Evolutionary conservation across 352 stramenopile genomes (phyloP).

Genomic region (Phytophthora colocasiae): DNA sequence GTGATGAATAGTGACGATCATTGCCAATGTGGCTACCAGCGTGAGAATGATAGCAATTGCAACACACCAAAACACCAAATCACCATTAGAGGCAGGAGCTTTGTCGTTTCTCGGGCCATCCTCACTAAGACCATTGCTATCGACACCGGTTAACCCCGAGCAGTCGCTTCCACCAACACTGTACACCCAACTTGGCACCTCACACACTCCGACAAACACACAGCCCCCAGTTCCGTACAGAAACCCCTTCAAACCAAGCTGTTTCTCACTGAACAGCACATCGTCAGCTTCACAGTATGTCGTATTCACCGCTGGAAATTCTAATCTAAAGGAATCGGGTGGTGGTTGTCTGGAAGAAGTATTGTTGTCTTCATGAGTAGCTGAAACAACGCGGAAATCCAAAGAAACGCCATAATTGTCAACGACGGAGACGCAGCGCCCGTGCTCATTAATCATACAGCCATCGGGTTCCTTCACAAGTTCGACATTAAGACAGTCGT

Average conservation of each 20-base stretch:
- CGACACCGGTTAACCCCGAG: neutral
- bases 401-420: constrained; percentile 36
- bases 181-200: constrained; percentile 26
- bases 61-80: constrained; percentile 40
- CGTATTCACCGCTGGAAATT: constrained; percentile 43
- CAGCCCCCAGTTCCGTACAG: constrained; percentile 35
- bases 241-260: constrained; percentile 20
- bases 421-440: constrained; percentile 33
- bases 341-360: too few relatives aligned
- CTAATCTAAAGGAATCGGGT: constrained; percentile 6
- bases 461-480: constrained; percentile 31
- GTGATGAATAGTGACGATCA: constrained; percentile 33
- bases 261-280: constrained; percentile 7
- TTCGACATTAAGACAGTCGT: constrained; percentile 46
- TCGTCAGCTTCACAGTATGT: constrained; percentile 53
- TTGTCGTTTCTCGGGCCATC: neutral
- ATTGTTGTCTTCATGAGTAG: neutral
- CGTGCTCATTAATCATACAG: constrained; percentile 39
- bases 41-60: constrained; percentile 31
- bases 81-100: constrained; percentile 4
- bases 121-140: constrained; percentile 1
- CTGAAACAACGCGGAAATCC: constrained; percentile 33
- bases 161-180: constrained; percentile 39
- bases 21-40: constrained; percentile 25
- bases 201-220: constrained; percentile 42